A percentile compares a stretch with the other conserved stretches of the same genome.
These are phyloP conservation scores for Schizosaccharomyces versatilis DNA, from an alignment of 1,139 yeast genomes.

Conservation along the genomic window DNA sequence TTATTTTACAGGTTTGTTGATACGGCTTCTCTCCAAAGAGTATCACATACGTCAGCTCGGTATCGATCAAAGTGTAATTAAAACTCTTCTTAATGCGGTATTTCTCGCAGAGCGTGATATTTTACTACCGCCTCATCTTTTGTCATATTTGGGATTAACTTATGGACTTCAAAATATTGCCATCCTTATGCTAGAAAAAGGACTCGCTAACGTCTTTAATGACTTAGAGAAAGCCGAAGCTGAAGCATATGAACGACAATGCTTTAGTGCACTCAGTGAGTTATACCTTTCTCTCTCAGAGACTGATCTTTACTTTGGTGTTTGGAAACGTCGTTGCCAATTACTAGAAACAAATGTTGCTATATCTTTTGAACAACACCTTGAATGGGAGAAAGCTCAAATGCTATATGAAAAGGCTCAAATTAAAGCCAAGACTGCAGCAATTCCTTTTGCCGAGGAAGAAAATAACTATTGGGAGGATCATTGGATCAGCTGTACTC, in stretches of 20 bases:
- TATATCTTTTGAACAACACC: conserved; percentile 79
- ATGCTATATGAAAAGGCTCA: conserved; percentile 90
- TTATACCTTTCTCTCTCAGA: conserved; percentile 74
- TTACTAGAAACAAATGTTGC: conserved; percentile 85
- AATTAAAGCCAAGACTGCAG: conserved; percentile 88
- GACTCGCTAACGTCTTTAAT: conserved; percentile 33
- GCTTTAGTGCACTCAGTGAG: conserved; percentile 77
- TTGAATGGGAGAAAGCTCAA: conserved; percentile 85
- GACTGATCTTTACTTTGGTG: conserved; percentile 89
- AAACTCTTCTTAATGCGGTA: conserved; percentile 62
- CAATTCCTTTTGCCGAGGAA: conserved; percentile 79
- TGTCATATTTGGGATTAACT: conserved; percentile 69
- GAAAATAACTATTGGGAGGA: conserved; percentile 97
- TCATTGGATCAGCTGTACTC: conserved; percentile 94
- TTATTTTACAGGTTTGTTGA: conserved; percentile 24
- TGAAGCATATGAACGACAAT: conserved; percentile 45
- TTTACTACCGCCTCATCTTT: conserved; percentile 83
- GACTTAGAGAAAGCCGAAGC: conserved; percentile 16
- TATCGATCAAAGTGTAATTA: conserved; percentile 66
- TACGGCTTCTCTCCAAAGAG: conserved; percentile 64
- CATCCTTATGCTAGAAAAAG: conserved; percentile 55
- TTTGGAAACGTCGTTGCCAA: conserved; percentile 91
- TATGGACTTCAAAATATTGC: conserved; percentile 87
- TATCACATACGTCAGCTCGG: conserved; percentile 79
- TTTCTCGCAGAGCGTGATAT: conserved; percentile 38